Evolutionary conservation across 768 basidiomycete species (phyloP), one percentile per base, ranked within the genome.

Genomic region (Termitomyces sp.): DNA sequence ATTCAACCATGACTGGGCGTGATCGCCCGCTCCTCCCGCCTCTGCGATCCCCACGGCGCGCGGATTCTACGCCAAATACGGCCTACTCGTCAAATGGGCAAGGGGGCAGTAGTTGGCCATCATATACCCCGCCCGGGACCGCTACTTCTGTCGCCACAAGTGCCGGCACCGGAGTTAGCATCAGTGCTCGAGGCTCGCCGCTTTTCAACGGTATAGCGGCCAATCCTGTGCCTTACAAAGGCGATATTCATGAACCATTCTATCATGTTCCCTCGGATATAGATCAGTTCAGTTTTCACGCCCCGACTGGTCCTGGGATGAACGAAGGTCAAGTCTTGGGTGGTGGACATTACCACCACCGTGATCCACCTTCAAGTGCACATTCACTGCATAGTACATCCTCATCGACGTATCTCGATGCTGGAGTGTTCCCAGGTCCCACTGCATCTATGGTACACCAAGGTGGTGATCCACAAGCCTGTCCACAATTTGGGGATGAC

Each of bases 61-160:
- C 74, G 7, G 81, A 83, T 51, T 83, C 83, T 28, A 80, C 77
- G 1, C 83, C 85, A 4, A 77, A 71, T 41, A 81, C 83, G 0
- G 77, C 75, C 7, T 75, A 77, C 56, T 77, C 70, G 22, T 76
- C 76, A 0, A 83, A 80, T 48, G 79, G 82, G 18, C 75, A 76
- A 36, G 77, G 78, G 0, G 60, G 71, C 15, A 77, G 70, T 56
- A 79, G 79, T 18, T 87, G 85, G 85, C 77, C 81, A 5, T 74
- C 79, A 33, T 86, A 86, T 61, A 86, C 84, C 0, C 85, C 85
- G 29, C 85, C 85, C 1, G 76, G 82, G 1, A 86, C 84, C 6
- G 77, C 75, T 1, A 76, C 76, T 9, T 84, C 84, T 6, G 71
- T 77, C 20, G 73, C 78, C 20, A 74, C 77, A 0, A 80, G 78